Evolutionary conservation across 306 rosid species (phyloP).

Genomic region (Mimosa bimucronata): DNA sequence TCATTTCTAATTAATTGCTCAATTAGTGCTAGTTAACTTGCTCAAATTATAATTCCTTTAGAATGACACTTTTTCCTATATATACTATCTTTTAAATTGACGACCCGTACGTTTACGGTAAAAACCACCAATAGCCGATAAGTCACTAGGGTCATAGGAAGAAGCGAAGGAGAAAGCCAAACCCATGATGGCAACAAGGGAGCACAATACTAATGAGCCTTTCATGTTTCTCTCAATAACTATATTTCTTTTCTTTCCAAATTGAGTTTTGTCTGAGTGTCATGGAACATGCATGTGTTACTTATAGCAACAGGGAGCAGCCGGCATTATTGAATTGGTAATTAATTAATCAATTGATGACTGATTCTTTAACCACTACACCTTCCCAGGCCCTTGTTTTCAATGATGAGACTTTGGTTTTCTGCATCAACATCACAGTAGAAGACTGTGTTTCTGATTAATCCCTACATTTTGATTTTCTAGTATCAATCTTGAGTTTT

Average conservation of each 20-base stretch:
- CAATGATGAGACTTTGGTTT: not conserved
- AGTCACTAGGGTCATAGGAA: slow-evolving; percentile 50
- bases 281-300: not conserved
- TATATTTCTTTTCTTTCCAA: too few species aligned
- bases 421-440: not conserved
- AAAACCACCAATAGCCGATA: too few species aligned
- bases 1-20: too few species aligned
- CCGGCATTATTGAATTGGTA: not conserved
- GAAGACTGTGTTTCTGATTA: too few species aligned
- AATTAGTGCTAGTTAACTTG: too few species aligned
- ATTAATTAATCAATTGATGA: not conserved
- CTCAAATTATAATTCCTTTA: too few species aligned
- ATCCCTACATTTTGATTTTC: too few species aligned
- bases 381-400: not conserved
- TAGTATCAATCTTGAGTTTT: too few species aligned
- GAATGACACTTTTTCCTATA: too few species aligned
- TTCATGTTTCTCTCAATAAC: not conserved
- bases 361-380: not conserved
- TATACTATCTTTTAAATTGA: too few species aligned
- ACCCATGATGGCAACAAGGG: not conserved
- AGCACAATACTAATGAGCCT: not conserved
- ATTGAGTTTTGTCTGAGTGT: not conserved
- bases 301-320: not conserved
- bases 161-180: slow-evolving; percentile 18
- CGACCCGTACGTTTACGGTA: too few species aligned